A percentile compares a stretch with the other conserved stretches of the same genome.
Evolutionary conservation across 2,329 filamentous ascomycete species (phyloP).

Genomic region (Phyllosticta citribraziliensis): DNA sequence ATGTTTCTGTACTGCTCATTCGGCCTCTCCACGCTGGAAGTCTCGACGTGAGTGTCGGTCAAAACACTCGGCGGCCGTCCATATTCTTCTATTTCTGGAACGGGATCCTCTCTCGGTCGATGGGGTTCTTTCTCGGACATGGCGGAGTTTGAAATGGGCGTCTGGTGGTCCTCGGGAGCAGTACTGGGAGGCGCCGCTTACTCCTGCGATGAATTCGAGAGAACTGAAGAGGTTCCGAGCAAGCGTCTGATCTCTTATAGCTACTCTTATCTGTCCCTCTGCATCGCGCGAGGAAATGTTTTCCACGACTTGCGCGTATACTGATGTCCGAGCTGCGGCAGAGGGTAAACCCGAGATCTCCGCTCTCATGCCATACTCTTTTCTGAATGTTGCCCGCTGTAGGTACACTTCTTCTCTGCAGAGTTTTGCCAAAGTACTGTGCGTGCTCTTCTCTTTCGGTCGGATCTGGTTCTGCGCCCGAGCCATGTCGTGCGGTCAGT

Average conservation of each 20-base stretch:
- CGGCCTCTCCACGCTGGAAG: not conserved
- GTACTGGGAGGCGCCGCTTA: not conserved
- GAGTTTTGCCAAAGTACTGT: not conserved
- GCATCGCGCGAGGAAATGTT: conserved; percentile 2
- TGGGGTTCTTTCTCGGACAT: not conserved
- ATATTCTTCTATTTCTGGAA: not conserved
- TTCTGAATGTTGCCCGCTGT: not conserved
- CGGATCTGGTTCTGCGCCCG: not conserved
- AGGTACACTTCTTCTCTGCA: not conserved
- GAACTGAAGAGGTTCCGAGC: not conserved
- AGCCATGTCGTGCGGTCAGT: not conserved
- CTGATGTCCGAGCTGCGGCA: conserved; percentile 2
- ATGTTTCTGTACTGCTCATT: conserved; percentile 3
- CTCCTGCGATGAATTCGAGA: not conserved
- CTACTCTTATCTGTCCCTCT: not conserved
- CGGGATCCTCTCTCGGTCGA: not conserved
- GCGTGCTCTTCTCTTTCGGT: not conserved
- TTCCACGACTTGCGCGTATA: not conserved
- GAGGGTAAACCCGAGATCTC: conserved; percentile 6
- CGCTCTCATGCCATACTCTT: conserved; percentile 3
- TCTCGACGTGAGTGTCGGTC: not conserved
- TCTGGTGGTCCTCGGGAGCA: not conserved
- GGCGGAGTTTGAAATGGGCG: not conserved
- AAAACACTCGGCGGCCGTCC: not conserved
- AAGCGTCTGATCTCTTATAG: not conserved